Evolutionary conservation across 345 rosid genomes (phyloP).

Genomic region (sweet orange (Citrus sinensis)): DVS_A1.0 CM039167.1:23484501-23485000

Average conservation of each 20-base stretch:
- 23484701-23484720: background rate
- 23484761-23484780: too few species aligned
- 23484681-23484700: background rate
- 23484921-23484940: background rate
- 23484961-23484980: background rate
- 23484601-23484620: too few species aligned
- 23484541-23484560: too few species aligned
- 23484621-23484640: too few species aligned
- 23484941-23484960: too few species aligned
- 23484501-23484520: too few species aligned
- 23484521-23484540: too few species aligned
- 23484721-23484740: background rate
- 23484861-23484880: conserved; percentile 31
- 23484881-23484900: conserved; percentile 9
- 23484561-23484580: too few species aligned
- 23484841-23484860: conserved; percentile 24
- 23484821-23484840: conserved; percentile 5
- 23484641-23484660: too few species aligned
- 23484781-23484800: conserved; percentile 8
- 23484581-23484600: too few species aligned
- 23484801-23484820: conserved; percentile 9
- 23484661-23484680: background rate
- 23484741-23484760: background rate
- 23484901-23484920: background rate
- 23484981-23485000: too few species aligned